Base-by-base conservation (phyloP, 768 basidiomycete genomes). In the Naganishia vaughanmartiniae region DNA sequence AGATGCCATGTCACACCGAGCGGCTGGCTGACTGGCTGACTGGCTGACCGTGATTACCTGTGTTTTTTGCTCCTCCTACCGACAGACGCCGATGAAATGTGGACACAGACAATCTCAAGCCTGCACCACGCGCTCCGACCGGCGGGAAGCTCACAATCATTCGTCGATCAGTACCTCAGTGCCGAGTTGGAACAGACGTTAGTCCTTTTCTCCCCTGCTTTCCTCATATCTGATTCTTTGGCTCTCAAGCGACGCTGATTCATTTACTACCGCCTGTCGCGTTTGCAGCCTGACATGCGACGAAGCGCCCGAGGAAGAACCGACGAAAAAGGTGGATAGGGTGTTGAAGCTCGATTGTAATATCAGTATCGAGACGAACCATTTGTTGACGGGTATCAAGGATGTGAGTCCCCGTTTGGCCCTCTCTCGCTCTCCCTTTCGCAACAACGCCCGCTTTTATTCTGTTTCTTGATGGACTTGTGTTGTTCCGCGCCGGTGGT, bases 331-430 rank as follows among this genome's bases (percentile, higher is more conserved):
- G 0, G 83, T 78, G 9, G 94, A 98, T 76, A 86, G 85, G 31
- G 88, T 93, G 17, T 85, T 92, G 58, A 95, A 98, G 80, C 83
- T 98, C 30, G 90, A 92, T 73, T 98, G 95, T 78, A 95, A 95
- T 80, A 99, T 99, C 76, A 85, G 85, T n/a, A 83, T 83, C 56
- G 84, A 84, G 31, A 97, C 94, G 19, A 97, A 94, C 81, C 95
- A 88, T 78, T 89, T 99, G 88, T 84, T 89, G 56, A 84, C 86
- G 28, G 94, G 95, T 0, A 90, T 99, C 74, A 84, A 85, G 84
- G 89, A 89, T 73, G 93, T 91, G 73, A 73, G 85, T 82, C 14
- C n/a, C n/a, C n/a, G n/a, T n/a, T n/a, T n/a, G n/a, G n/a, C n/a
- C n/a, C n/a, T n/a, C n/a, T n/a, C n/a, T n/a, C n/a, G n/a, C n/a